Conservation (phyloP, 2,329 filamentous ascomycete genomes). For the Pseudocercospora vitis region DNA sequence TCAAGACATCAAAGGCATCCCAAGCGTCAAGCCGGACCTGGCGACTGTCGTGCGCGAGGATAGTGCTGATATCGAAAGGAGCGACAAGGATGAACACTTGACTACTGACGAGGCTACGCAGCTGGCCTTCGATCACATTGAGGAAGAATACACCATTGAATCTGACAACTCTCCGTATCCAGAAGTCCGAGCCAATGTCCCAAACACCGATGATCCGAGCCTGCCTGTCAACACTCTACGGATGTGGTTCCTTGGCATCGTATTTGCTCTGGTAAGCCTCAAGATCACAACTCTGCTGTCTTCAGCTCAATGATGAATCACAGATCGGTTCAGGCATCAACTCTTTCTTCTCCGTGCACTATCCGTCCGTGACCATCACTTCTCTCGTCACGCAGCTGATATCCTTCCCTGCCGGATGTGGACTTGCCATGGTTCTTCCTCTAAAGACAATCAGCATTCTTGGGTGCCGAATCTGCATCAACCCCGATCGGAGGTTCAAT, state of each 20-base stretch:
- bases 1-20: not conserved
- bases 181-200: conserved; percentile 6
- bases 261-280: not conserved
- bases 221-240: conserved; percentile 5
- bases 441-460: conserved; percentile 1
- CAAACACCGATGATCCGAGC: conserved; percentile 1
- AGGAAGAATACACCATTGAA: conserved; percentile 8
- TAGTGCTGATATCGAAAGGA: not conserved
- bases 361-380: conserved; percentile 3
- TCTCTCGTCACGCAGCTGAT: conserved; percentile 2
- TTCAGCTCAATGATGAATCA: not conserved
- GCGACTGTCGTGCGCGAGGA: not conserved
- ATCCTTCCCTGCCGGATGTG: not conserved
- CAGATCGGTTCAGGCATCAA: conserved; percentile 8
- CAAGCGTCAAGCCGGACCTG: not conserved
- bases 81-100: not conserved
- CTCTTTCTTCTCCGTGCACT: conserved; percentile 1
- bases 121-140: not conserved
- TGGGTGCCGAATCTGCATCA: not conserved
- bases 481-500: conserved; percentile 2
- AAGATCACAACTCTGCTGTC: not conserved
- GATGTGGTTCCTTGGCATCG: conserved; percentile 3
- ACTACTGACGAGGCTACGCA: not conserved
- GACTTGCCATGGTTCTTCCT: not conserved
- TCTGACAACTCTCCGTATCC: conserved; percentile 3